Percentiles rank a stretch among this genome's conserved stretches.
Evolutionary conservation across 2,329 filamentous ascomycete species (phyloP).

Genomic region (Didymella pinodella): DNA sequence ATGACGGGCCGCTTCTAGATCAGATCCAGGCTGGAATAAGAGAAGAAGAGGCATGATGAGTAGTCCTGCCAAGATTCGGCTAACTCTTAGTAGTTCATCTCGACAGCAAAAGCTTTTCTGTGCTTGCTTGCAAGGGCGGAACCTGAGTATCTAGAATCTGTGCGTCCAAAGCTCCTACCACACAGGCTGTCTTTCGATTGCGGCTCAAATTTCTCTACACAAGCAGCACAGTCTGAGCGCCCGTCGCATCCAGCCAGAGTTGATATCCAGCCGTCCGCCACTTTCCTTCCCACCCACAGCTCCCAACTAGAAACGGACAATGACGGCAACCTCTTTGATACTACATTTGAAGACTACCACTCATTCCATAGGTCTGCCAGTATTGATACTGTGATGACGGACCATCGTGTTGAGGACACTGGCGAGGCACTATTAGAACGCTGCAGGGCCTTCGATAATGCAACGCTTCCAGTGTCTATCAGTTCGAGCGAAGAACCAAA

Average conservation of each 20-base stretch:
- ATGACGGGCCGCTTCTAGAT: background rate
- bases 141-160: conserved; percentile 2
- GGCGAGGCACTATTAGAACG: no score
- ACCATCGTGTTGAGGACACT: no score
- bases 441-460: no score
- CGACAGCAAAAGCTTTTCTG: background rate
- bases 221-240: background rate
- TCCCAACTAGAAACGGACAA: background rate
- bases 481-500: no score
- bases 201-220: background rate
- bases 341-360: no score
- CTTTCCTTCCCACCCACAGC: background rate
- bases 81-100: conserved; percentile 3
- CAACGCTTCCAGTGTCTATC: no score
- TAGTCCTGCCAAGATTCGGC: background rate
- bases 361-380: no score
- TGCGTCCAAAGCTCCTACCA: conserved; percentile 6
- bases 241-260: background rate
- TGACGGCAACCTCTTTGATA: no score
- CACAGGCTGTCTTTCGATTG: conserved; percentile 5
- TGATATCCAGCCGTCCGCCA: background rate
- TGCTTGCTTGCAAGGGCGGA: conserved; percentile 3
- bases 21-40: background rate
- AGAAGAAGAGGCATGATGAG: conserved; percentile 5
- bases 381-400: no score